Evolutionary conservation across 106 monocot genomes (phyloP), one percentile per base, ranked within the genome.

Genomic region (Dendrobium chrysotoxum): DNA sequence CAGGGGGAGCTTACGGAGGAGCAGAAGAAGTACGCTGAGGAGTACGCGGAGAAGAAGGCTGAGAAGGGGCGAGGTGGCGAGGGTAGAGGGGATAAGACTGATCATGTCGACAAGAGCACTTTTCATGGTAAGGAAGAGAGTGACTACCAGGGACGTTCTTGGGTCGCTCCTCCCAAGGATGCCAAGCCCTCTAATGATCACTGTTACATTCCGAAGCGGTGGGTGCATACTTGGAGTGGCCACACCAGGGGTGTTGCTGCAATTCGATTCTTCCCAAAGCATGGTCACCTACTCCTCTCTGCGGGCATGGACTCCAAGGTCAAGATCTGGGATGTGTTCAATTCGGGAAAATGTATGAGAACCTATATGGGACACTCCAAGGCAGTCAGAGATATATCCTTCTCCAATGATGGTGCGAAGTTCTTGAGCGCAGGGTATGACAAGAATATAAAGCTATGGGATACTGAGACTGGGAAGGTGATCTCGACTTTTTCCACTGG

Each of bases 311-410:
- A 99, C 73, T 85, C 89, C 64, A 99, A 91, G 88, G 85, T 99
- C 71, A 99, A 95, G 88, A 99, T 99, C 47, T 99, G 98, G 98
- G 98, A 99, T 80, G 98, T 99, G 53, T 85, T 89, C 80, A 91
- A 93, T 71, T 95, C 98, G 0, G 85, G 91, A 8, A 94, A 92
- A 65, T 99, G 98, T 74, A 99, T 99, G 98, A 85, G 98, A 54
- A 99, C 98, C 18, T 99, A 99, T 77, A 99, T 99, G 98, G 98
- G 98, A n/a, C 98, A 99, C 72, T 89, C 98, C 5, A 95, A 99
- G 87, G 98, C 95, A 0, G 98, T 99, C 0, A 76, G 98, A 0
- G 98, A 98, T 75, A 88, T 98, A 40, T 92, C 95, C 31, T 98
- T 98, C 81, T 95, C 95, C 55, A 95, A 95, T 44, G 98, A 95